Evolutionary conservation across 345 rosid genomes (phyloP), one percentile per base, ranked within the genome.

Genomic region (Populus nigra): DNA sequence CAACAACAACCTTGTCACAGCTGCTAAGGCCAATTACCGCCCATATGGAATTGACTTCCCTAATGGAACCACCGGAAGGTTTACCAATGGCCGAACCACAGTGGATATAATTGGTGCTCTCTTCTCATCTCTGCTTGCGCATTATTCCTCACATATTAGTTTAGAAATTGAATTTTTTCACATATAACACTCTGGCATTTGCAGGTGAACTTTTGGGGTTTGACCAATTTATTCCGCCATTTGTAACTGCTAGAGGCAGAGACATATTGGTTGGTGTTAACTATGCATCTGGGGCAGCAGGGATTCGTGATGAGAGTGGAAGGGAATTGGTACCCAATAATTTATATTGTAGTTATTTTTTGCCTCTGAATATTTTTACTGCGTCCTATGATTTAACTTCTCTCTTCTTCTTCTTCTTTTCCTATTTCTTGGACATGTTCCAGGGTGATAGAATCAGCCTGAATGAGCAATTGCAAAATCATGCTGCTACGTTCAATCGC

Each of bases 261-360:
- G 29, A 33, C 59, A 39, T 73, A 78, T 68, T 78, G 8, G 22
- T 11, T 18, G 81, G 81, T 15, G 81, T 78, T 1, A 78, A 78
- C 53, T 78, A 65, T 7, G 77, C 77, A 18, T 78, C 77, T 13
- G 77, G 68, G 7, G 73, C 73, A 9, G 77, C 77, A 6, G 81
- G 81, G 13, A 78, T 78, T 55, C 41, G 73, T 7, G 81, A 78
- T 3, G 81, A 78, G 22, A 78, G 73, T 1, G 81, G 81, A 57
- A 22, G 23, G 62, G 5, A 57, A 57, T 12, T 57, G 62, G 62
- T 57, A n/a, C 59, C 3, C 7, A 20, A 55, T 41, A 9, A 8
- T 9, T 50, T 55, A 22, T 9, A 0, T 41, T 41, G 45, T 41
- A 9, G 43, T 0, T 8, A 8, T 39, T 39, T 41, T 9, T 41